These are phyloP conservation scores for Apiospora pterosperma DNA, from an alignment of 2,329 filamentous ascomycete species.

Conservation along the genomic window DNA sequence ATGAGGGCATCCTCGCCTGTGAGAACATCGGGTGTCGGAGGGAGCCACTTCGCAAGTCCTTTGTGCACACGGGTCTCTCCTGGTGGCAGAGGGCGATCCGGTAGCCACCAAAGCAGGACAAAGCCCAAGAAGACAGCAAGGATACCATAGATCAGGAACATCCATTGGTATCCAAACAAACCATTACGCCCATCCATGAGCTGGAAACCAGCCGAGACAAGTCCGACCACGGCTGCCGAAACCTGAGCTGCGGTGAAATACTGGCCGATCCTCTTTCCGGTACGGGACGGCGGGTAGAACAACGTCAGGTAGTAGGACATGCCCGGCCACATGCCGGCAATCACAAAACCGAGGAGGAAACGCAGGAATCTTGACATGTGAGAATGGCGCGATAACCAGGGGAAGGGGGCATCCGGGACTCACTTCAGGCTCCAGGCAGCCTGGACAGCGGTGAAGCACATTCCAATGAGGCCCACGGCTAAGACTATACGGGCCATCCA, in stretches of 20 bases:
- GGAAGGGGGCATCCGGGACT: conserved; percentile 18
- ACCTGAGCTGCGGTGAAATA: conserved; percentile 90
- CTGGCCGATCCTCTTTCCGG: conserved; percentile 81
- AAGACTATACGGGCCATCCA: conserved; percentile 94
- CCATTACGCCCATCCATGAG: conserved; percentile 79
- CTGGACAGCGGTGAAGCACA: conserved; percentile 78
- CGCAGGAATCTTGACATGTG: conserved; percentile 59
- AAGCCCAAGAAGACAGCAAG: conserved; percentile 71
- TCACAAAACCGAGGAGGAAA: conserved; percentile 80
- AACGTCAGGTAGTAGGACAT: conserved; percentile 92
- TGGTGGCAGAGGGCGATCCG: conserved; percentile 74
- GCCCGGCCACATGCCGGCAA: conserved; percentile 92
- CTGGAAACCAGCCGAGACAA: conserved; percentile 89
- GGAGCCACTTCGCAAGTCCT: conserved; percentile 62
- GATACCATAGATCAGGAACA: conserved; percentile 86
- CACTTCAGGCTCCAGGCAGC: conserved; percentile 82
- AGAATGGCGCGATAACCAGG: conserved; percentile 6
- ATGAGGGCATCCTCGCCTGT: conserved; percentile 73
- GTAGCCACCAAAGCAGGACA: conserved; percentile 82
- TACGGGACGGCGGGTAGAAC: conserved; percentile 85
- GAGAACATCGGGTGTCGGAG: conserved; percentile 66
- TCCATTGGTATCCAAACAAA: conserved; percentile 82
- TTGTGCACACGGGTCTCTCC: conserved; percentile 54
- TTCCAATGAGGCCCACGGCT: conserved; percentile 79
- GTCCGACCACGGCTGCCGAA: conserved; percentile 82